phyloP scores from a whole-genome alignment of 1,284 basidiomycete species.

The Rhodotorula sp. region DNA sequence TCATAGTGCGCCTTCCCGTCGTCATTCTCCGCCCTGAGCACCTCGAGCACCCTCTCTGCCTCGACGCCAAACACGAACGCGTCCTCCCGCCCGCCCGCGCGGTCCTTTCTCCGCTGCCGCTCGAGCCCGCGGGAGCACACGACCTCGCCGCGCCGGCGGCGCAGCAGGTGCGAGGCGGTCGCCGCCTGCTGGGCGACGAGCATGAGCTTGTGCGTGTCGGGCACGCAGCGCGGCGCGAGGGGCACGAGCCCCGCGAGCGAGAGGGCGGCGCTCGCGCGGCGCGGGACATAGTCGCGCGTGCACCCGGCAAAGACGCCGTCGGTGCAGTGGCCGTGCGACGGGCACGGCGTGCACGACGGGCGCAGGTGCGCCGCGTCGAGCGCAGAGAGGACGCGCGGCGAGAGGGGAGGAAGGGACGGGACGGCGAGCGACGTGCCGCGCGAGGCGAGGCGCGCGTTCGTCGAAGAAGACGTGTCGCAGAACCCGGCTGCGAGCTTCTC shows the following conservation, averaged over 20 bases:
- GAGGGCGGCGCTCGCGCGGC: conserved; percentile 60
- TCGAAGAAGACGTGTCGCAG: conserved; percentile 68
- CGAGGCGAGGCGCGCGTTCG: conserved; percentile 60
- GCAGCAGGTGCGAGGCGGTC: conserved; percentile 62
- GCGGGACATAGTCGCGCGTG: conserved; percentile 71
- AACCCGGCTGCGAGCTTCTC: conserved; percentile 75
- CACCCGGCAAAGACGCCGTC: conserved; percentile 65
- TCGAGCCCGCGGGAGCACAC: conserved; percentile 30
- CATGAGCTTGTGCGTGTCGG: conserved; percentile 76
- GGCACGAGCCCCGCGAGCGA: conserved; percentile 54
- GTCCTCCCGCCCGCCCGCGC: conserved; percentile 13
- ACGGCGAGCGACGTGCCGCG: conserved; percentile 16
- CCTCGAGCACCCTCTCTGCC: conserved; percentile 39
- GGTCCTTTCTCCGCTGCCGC: conserved; percentile 26
- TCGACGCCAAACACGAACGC: conserved; percentile 42
- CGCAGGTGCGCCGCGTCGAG: conserved; percentile 50
- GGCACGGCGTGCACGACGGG: conserved; percentile 75
- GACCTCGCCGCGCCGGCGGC: conserved; percentile 47
- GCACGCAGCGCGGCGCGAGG: conserved; percentile 74
- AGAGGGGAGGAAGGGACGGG: conserved; percentile 7
- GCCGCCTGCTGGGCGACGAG: conserved; percentile 76
- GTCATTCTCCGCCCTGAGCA: conserved; percentile 37
- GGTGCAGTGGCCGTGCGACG: conserved; percentile 73
- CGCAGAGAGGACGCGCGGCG: conserved; percentile 1
- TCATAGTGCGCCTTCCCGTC: conserved; percentile 56